Conservation (phyloP, 2,329 filamentous ascomycete species). For the Fusarium sp. region DNA sequence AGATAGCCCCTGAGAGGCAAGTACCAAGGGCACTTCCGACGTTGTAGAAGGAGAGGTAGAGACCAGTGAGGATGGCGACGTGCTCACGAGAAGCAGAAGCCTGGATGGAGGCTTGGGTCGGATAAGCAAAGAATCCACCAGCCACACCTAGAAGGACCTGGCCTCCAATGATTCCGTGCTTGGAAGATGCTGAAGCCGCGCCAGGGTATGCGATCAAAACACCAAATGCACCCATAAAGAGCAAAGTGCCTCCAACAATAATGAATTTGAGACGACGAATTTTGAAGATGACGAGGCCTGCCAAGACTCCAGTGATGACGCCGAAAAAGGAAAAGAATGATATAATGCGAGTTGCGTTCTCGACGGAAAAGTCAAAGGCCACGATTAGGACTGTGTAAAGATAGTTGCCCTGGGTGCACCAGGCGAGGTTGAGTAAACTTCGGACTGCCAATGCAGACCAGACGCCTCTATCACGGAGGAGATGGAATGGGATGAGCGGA, state of each 20-base stretch:
- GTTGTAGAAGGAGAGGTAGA: constrained; percentile 56
- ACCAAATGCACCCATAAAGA: constrained; percentile 67
- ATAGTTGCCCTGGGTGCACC: constrained; percentile 69
- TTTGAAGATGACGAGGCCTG: constrained; percentile 63
- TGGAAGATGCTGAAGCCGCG: constrained; percentile 53
- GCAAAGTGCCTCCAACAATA: constrained; percentile 65
- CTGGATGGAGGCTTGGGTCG: constrained; percentile 55
- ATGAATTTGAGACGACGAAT: constrained; percentile 67
- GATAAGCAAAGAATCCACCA: constrained; percentile 65
- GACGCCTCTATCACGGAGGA: constrained; percentile 68
- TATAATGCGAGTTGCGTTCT: constrained; percentile 65
- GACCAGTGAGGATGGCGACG: constrained; percentile 53
- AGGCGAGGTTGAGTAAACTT: constrained; percentile 61
- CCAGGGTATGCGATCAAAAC: constrained; percentile 67
- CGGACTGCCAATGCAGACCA: constrained; percentile 69
- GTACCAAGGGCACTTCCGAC: constrained; percentile 56
- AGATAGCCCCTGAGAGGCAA: constrained; percentile 55
- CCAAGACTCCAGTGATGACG: constrained; percentile 63
- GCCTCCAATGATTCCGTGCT: constrained; percentile 64
- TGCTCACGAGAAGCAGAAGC: constrained; percentile 53
- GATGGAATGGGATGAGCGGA: constrained; percentile 67
- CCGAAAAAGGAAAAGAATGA: constrained; percentile 66
- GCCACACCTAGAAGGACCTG: constrained; percentile 68
- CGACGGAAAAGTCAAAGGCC: constrained; percentile 65
- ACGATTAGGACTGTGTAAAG: constrained; percentile 69